A percentile compares a stretch with the other conserved stretches of the same genome.
phyloP scores from a whole-genome alignment of 176 grass and related monocot species.

The Stipa capillata region DNA sequence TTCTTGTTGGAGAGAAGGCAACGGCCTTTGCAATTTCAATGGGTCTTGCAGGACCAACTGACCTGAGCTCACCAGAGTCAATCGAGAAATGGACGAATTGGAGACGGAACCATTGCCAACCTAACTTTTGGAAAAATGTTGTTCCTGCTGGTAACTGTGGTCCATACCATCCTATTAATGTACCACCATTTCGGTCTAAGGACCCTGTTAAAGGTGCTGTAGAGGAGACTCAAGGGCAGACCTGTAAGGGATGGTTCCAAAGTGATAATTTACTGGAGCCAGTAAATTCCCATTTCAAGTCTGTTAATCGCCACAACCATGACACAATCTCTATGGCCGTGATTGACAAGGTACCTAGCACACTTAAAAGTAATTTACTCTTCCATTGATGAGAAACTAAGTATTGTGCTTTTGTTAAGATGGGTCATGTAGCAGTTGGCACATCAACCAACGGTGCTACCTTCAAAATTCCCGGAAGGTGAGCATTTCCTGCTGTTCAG shows the following conservation, averaged over 20 bases:
- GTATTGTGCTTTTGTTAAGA: conserved; percentile 29
- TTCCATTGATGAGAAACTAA: conserved; percentile 20
- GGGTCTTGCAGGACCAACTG: conserved; percentile 83
- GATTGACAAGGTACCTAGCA: conserved; percentile 63
- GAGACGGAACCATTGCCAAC: conserved; percentile 67
- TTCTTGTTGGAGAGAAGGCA: conserved; percentile 90
- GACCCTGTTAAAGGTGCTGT: background rate
- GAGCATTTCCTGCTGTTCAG: background rate
- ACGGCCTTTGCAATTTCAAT: conserved; percentile 92
- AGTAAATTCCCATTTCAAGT: conserved; percentile 15
- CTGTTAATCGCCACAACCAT: conserved; percentile 61
- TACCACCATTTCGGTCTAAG: background rate
- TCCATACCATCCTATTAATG: conserved; percentile 39
- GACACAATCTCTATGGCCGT: conserved; percentile 93
- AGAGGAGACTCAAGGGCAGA: background rate
- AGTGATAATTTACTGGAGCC: conserved; percentile 20
- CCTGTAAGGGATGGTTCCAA: conserved; percentile 11
- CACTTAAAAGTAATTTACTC: background rate
- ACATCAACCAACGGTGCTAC: conserved; percentile 94
- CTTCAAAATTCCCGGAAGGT: conserved; percentile 96
- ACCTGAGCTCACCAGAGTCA: conserved; percentile 78
- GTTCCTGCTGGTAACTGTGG: conserved; percentile 48
- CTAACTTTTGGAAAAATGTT: conserved; percentile 92
- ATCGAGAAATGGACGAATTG: conserved; percentile 64
- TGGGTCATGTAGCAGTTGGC: conserved; percentile 78